Conservation (phyloP, 140 eudicot species). For the Oenanthe javanica region DNA sequence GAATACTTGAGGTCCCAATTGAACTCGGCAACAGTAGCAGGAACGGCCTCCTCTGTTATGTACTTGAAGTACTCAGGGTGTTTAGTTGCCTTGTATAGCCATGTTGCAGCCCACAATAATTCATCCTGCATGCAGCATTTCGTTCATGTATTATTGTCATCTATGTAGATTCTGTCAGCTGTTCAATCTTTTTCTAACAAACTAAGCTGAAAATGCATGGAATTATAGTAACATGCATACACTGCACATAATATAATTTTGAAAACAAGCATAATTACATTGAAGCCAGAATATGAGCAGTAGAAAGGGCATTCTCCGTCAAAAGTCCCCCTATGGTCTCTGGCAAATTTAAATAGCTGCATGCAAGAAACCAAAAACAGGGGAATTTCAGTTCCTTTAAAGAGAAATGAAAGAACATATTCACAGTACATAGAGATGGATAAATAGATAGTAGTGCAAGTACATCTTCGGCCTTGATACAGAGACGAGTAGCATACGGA, state of each 20-base stretch:
- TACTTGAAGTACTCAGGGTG: constrained; percentile 29
- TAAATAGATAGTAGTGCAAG: neutral
- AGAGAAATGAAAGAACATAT: neutral
- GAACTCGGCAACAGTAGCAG: constrained; percentile 53
- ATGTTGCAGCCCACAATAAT: constrained; percentile 84
- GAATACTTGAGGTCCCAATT: constrained; percentile 88
- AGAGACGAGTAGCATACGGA: constrained; percentile 45
- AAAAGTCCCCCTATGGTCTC: constrained; percentile 53
- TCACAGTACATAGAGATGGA: neutral
- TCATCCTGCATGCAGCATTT: constrained; percentile 52
- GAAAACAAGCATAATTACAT: constrained; percentile 28
- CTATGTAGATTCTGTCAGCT: neutral
- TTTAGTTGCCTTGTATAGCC: constrained; percentile 65
- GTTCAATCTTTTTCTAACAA: neutral
- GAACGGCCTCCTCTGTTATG: constrained; percentile 45
- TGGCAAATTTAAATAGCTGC: constrained; percentile 73
- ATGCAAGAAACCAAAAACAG: neutral
- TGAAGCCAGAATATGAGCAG: constrained; percentile 77
- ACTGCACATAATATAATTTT: neutral
- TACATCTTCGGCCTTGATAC: constrained; percentile 50
- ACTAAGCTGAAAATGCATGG: neutral
- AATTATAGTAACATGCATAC: neutral
- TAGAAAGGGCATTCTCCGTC: constrained; percentile 94
- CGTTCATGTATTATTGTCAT: neutral
- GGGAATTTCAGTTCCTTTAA: neutral